Base-by-base conservation (phyloP, 306 rosid genomes). In the Trifolium pratense region DNA sequence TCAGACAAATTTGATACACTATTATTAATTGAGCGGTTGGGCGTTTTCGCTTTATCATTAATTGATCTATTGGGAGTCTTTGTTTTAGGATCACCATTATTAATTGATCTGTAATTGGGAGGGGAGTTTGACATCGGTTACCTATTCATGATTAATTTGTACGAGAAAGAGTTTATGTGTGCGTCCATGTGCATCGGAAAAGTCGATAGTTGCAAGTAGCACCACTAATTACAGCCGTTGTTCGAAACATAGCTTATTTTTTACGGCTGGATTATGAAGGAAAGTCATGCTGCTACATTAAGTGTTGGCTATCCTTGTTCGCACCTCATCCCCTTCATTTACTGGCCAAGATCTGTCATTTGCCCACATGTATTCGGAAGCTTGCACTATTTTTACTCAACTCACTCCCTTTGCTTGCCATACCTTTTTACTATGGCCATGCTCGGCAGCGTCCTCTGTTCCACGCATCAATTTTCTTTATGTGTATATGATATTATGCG, bases 71-170 rank as follows among this genome's bases (percentile, higher is more conserved):
- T 13, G 49, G 16, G 16, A 7, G 16, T 52, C 34, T 23, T 56
- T 56, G 9, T 11, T 23, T 1, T 21, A 56, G 7, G 65, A 14
- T 59, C 40, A 15, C 12, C 2, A 3, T 59, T 59, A 59, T 31
- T 59, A 59, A 25, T 29, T 59, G 65, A 26, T 59, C 4, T 59
- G 40, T 59, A 0, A 29, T 14, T 58, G 65, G 5, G 40, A 59
- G 37, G 18, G 40, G 20, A 29, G 65, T 59, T 15, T 29, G 65
- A 71, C 11, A 6, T 71, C n/a, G 9, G 57, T 75, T 70, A 34
- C 66, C 9, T 53, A 9, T 60, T 60, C 34, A 2, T 52, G 25
- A 61, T 61, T 46, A 32, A 45, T 45, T 45, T 26, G 13, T 12
- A 7, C 10, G 1, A 10, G 36, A 34, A 36, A 63, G 29, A 63